Base-by-base conservation (phyloP, 495 filamentous ascomycete species). In the Penicillium canariense region DNA sequence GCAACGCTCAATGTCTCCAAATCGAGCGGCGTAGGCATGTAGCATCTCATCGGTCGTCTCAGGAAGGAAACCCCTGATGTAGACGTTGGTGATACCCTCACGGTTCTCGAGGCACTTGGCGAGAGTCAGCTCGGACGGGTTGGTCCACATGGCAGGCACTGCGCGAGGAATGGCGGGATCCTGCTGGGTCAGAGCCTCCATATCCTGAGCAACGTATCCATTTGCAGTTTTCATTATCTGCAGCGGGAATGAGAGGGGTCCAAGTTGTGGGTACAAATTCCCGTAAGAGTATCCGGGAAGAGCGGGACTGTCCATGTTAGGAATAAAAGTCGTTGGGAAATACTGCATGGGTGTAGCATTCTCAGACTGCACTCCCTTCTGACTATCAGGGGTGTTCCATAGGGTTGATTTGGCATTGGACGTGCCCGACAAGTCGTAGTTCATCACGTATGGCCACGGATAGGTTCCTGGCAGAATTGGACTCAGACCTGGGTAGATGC, bases 31-130 rank as follows among this genome's bases (percentile, higher is more conserved):
- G 75, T 94, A 97, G 14, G 77, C 76, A 51, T 87, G 80, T 36
- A 99, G 75, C 64, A 93, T 87, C 44, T 96, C 88, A 67, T 99
- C 94, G 46, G 93, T 91, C 0, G 93, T 97, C 60, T 94, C 89
- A 0, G 95, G 95, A 40, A 90, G 88, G 46, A 99, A 85, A 14
- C 94, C 94, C 48, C 94, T 87, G 54, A 99, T 96, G 74, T 99
- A 99, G 56, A 99, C 93, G 60, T 99, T 99, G 45, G 82, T 97
- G 77, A 82, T 92, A 61, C 75, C 87, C 66, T 83, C 89, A 32
- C 88, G 87, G 60, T 97, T 97, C 68, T 95, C 88, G 43, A 97
- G 77, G 61, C 90, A 91, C 72, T 96, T 90, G 56, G 92, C 90
- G 27, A 96, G 82, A 28, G 89, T 89, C 67, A 87, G 79, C 72